These are phyloP conservation scores for Vachellia pachyceras DNA, from an alignment of 306 rosid species.

Conservation along the genomic window DNA sequence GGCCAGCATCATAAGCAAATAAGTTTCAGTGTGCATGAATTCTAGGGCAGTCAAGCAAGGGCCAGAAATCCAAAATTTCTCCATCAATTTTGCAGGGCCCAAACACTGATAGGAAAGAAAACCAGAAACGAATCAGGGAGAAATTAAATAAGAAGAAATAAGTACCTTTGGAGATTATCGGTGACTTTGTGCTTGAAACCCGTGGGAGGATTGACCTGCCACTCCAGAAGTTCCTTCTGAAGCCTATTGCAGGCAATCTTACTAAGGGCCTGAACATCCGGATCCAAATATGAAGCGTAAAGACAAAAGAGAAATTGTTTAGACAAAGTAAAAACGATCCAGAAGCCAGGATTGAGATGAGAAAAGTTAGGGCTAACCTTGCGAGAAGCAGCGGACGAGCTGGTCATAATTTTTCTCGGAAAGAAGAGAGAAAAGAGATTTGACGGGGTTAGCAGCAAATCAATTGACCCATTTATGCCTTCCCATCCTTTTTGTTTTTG, in stretches of 20 bases:
- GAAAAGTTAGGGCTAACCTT: conserved; percentile 63
- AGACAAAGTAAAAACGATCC: background rate
- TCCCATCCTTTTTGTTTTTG: background rate
- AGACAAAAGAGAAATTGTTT: background rate
- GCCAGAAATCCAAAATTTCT: background rate
- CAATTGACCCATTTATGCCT: conserved; percentile 15
- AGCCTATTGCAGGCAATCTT: conserved; percentile 99
- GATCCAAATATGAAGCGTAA: background rate
- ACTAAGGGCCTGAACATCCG: conserved; percentile 71
- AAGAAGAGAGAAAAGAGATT: conserved; percentile 34
- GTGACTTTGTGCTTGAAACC: conserved; percentile 98
- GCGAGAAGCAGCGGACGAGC: conserved; percentile 90
- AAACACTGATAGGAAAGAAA: background rate
- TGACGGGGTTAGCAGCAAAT: conserved; percentile 38
- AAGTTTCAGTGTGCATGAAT: background rate
- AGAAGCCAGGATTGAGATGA: background rate
- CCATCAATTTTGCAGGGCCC: background rate
- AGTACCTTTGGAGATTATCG: conserved; percentile 95
- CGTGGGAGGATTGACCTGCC: conserved; percentile 97
- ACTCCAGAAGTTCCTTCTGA: conserved; percentile 96
- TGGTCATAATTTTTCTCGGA: conserved; percentile 69
- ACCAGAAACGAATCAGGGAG: background rate
- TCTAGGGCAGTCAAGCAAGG: conserved; percentile 3
- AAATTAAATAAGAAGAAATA: background rate
- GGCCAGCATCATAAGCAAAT: background rate